Percentiles rank a stretch among this genome's conserved stretches.
phyloP scores from a whole-genome alignment of 768 basidiomycete species.

The Pseudohyphozyma bogoriensis region DNA sequence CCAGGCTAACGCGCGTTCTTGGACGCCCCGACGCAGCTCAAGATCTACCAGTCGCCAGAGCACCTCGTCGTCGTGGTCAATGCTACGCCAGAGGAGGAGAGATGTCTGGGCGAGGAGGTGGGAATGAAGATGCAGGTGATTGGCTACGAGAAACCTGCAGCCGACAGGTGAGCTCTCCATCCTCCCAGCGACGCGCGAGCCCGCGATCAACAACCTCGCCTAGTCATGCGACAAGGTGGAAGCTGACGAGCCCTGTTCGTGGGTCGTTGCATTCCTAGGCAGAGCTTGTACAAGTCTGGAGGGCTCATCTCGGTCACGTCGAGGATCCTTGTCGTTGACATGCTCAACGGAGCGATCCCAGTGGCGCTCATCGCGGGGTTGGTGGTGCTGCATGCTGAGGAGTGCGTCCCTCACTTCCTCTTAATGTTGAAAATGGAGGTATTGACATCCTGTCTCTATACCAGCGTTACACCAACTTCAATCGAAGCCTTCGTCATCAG shows the following conservation, averaged over 20 bases:
- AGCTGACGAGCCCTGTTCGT: background rate
- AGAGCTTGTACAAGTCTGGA: conserved; percentile 74
- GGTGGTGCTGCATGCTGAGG: conserved; percentile 81
- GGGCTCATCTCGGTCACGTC: conserved; percentile 87
- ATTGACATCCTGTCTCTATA: background rate
- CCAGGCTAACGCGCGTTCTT: too few species aligned
- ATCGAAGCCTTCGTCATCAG: conserved; percentile 89
- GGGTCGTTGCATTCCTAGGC: too few species aligned
- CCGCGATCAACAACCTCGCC: background rate
- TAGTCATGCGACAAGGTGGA: background rate
- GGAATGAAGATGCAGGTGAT: conserved; percentile 74
- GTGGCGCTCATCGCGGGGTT: conserved; percentile 78
- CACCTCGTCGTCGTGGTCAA: conserved; percentile 77
- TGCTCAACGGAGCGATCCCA: conserved; percentile 78
- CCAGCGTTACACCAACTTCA: conserved; percentile 69
- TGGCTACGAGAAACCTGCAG: conserved; percentile 62
- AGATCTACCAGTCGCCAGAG: conserved; percentile 78
- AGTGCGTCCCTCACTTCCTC: conserved; percentile 42
- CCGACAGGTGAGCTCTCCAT: conserved; percentile 59
- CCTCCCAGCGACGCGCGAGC: too few species aligned
- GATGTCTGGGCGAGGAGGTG: conserved; percentile 82
- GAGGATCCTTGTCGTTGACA: conserved; percentile 87
- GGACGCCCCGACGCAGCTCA: conserved; percentile 48
- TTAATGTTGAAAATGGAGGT: background rate
- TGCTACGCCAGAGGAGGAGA: conserved; percentile 69